phyloP scores from a whole-genome alignment of 1,284 basidiomycete species.

The Leccinum variabile region DNA sequence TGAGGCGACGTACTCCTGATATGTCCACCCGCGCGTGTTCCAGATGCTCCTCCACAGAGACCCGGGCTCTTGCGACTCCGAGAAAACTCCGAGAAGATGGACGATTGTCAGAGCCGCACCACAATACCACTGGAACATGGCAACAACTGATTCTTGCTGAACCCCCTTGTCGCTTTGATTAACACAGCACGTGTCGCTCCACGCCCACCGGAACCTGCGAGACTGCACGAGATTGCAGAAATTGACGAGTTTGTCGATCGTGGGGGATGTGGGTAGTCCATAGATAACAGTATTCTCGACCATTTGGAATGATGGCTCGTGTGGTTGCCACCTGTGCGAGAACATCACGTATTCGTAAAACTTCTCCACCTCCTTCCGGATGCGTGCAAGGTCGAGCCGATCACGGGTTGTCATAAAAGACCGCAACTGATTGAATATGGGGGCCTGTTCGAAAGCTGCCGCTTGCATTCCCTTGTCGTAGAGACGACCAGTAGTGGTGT shows the following conservation, averaged over 20 bases:
- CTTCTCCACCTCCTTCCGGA: neutral
- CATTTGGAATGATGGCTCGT: neutral
- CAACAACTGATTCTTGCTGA: neutral
- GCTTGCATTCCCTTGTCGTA: too few species aligned
- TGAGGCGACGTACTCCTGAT: neutral
- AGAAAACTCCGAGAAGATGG: neutral
- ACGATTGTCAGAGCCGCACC: neutral
- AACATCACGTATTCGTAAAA: neutral
- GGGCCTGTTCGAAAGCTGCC: too few species aligned
- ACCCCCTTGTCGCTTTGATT: neutral
- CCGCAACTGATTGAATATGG: too few species aligned
- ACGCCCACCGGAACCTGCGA: neutral
- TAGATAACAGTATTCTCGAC: neutral
- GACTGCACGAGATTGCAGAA: neutral
- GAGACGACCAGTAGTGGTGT: too few species aligned
- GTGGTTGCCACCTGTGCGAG: neutral
- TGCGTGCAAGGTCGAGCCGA: neutral
- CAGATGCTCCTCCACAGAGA: neutral
- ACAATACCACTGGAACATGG: neutral
- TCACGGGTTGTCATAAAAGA: too few species aligned
- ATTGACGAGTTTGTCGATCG: neutral
- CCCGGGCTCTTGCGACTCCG: neutral
- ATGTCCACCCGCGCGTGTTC: neutral
- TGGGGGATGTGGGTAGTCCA: neutral
- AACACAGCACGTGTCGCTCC: neutral